Evolutionary conservation across 2,329 filamentous ascomycete species (phyloP).

Genomic region (Tolypocladium cylindrosporum): DNA sequence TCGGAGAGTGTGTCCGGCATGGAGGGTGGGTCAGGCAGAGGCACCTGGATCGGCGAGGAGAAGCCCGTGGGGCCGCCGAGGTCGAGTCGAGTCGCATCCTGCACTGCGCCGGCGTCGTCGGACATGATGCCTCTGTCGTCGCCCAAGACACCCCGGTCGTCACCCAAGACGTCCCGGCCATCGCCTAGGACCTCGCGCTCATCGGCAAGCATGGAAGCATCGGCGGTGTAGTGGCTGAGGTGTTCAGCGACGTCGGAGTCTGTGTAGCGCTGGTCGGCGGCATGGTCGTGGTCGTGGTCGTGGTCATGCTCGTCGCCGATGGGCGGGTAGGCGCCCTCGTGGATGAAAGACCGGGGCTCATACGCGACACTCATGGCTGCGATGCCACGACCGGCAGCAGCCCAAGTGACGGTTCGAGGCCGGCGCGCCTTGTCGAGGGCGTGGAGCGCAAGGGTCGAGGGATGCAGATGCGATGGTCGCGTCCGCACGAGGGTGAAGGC

Average conservation of each 20-base stretch:
- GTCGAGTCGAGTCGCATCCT: conserved; percentile 28
- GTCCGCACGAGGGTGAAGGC: neutral
- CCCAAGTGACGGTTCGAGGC: conserved; percentile 2
- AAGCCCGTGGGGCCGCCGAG: conserved; percentile 21
- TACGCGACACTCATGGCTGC: conserved; percentile 41
- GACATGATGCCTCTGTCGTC: conserved; percentile 23
- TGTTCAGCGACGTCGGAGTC: conserved; percentile 33
- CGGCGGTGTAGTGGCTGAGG: conserved; percentile 32
- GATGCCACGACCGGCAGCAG: conserved; percentile 9
- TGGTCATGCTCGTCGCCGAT: conserved; percentile 31
- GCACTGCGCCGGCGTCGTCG: conserved; percentile 26
- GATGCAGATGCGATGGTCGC: neutral
- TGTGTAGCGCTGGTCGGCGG: conserved; percentile 28
- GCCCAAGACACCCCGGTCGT: conserved; percentile 23
- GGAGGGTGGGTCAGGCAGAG: conserved; percentile 18
- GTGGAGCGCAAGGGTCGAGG: neutral
- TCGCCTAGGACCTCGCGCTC: conserved; percentile 14
- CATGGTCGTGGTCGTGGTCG: conserved; percentile 25
- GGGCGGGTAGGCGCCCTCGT: conserved; percentile 36
- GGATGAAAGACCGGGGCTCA: conserved; percentile 37
- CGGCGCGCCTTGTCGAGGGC: conserved; percentile 4
- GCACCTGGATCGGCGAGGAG: conserved; percentile 22
- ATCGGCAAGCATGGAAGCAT: conserved; percentile 26
- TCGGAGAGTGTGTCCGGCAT: conserved; percentile 21
- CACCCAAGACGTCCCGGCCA: conserved; percentile 21